Percentiles rank a stretch among this genome's conserved stretches.
These are phyloP conservation scores for Lactarius tabidus DNA, from an alignment of 768 basidiomycete genomes.

Conservation along the genomic window DNA sequence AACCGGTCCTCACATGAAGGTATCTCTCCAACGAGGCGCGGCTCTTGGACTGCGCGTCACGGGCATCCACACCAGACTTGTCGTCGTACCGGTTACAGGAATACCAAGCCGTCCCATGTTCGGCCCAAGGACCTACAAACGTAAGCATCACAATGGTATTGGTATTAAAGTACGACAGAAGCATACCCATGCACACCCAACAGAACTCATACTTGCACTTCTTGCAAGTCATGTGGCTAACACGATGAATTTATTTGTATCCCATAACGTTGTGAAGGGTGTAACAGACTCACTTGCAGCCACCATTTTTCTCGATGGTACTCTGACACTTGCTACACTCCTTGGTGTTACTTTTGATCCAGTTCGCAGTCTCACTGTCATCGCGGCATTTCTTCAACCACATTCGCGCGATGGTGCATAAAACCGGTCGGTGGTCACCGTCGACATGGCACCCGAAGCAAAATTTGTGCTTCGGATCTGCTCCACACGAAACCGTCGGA, in stretches of 20 bases:
- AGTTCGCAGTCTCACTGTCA: constrained; percentile 97
- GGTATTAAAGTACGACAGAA: constrained; percentile 27
- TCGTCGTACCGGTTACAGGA: constrained; percentile 98
- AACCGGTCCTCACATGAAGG: constrained; percentile 65
- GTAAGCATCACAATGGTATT: constrained; percentile 33
- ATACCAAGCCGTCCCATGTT: constrained; percentile 97
- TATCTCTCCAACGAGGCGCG: constrained; percentile 93
- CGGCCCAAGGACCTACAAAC: constrained; percentile 82
- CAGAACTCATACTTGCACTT: constrained; percentile 99
- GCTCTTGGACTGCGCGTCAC: constrained; percentile 87
- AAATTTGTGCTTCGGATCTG: constrained; percentile 65
- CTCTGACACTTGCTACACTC: constrained; percentile 95
- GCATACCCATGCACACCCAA: constrained; percentile 96
- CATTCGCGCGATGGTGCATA: constrained; percentile 83
- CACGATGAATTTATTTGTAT: constrained; percentile 23
- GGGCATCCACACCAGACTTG: constrained; percentile 79
- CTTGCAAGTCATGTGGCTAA: constrained; percentile 99
- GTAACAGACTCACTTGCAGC: constrained; percentile 84
- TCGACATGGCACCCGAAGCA: constrained; percentile 94
- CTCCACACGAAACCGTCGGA: constrained; percentile 85
- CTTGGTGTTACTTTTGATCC: constrained; percentile 99
- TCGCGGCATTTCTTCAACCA: constrained; percentile 98
- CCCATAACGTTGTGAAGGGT: constrained; percentile 3
- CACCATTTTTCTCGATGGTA: constrained; percentile 99
- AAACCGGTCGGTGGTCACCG: constrained; percentile 85